Percentiles rank a stretch among this genome's conserved stretches.
Conservation (phyloP, 2,329 filamentous ascomycete genomes). For the Pyrenophora seminiperda region DNA sequence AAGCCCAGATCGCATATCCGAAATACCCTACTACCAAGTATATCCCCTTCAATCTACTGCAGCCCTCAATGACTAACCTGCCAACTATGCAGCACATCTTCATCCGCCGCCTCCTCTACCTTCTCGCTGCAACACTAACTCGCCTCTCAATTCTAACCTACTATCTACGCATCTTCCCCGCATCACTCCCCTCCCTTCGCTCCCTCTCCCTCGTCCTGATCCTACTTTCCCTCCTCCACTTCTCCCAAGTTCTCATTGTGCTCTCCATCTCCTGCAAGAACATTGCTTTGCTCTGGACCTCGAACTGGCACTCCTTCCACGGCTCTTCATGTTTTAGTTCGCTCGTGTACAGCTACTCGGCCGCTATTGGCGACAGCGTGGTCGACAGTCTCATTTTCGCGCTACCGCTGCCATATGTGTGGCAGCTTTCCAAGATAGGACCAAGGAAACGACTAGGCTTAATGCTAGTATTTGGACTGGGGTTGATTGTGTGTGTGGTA, state of each 20-base stretch:
- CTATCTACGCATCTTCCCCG: slow-evolving; percentile 46
- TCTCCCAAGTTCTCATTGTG: slow-evolving; percentile 29
- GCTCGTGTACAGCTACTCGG: slow-evolving; percentile 32
- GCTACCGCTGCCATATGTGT: slow-evolving; percentile 34
- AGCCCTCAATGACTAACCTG: slow-evolving; percentile 1
- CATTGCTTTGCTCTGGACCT: slow-evolving; percentile 35
- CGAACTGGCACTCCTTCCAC: slow-evolving; percentile 24
- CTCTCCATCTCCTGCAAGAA: slow-evolving; percentile 29
- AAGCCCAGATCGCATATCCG: slow-evolving; percentile 24
- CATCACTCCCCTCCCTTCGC: slow-evolving; percentile 21
- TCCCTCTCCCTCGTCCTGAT: slow-evolving; percentile 27
- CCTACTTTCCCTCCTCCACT: slow-evolving; percentile 23
- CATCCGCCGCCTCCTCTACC: slow-evolving; percentile 43
- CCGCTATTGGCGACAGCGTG: slow-evolving; percentile 35
- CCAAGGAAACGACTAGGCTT: slow-evolving; percentile 30
- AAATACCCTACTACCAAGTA: slow-evolving; percentile 33
- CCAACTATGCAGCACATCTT: slow-evolving; percentile 31
- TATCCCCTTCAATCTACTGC: neutral
- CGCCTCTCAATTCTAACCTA: slow-evolving; percentile 45
- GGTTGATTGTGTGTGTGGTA: slow-evolving; percentile 35
- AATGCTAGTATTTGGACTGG: slow-evolving; percentile 31
- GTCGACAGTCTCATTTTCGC: slow-evolving; percentile 36
- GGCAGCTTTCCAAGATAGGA: slow-evolving; percentile 28
- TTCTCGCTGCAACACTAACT: slow-evolving; percentile 40
- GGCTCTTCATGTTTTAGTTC: slow-evolving; percentile 35